phyloP scores from a whole-genome alignment of 805 yeast genomes.

The Metschnikowia reukaufii region DNA sequence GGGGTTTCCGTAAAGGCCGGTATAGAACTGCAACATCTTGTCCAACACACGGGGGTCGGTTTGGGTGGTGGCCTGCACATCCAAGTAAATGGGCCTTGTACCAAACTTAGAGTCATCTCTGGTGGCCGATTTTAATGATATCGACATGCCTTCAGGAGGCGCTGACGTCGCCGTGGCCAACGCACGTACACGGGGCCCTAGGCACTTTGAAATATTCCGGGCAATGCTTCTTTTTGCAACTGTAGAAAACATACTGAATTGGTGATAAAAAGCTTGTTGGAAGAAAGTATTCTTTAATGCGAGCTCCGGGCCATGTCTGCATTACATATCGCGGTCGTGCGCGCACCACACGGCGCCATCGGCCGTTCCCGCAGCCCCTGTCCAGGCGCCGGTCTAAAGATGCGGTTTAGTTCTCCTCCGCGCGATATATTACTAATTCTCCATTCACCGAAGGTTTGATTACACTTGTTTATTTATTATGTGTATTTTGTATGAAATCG shows the following conservation, averaged over 20 bases:
- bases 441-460: too few species aligned
- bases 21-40: constrained; percentile 78
- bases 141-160: constrained; percentile 51
- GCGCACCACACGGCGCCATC: neutral
- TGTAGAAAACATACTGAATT: constrained; percentile 5
- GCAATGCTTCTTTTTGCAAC: constrained; percentile 2
- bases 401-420: too few species aligned
- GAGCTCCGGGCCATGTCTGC: constrained; percentile 1
- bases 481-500: too few species aligned
- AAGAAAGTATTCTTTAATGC: neutral
- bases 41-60: constrained; percentile 95
- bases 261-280: constrained; percentile 1
- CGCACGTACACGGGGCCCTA: constrained; percentile 1
- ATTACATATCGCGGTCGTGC: constrained; percentile 10
- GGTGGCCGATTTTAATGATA: constrained; percentile 44
- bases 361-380: too few species aligned
- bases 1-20: constrained; percentile 96
- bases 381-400: neutral
- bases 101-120: constrained; percentile 54
- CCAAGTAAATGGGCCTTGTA: constrained; percentile 89
- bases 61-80: constrained; percentile 98
- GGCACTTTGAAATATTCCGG: neutral
- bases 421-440: too few species aligned
- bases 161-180: constrained; percentile 9
- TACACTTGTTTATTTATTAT: too few species aligned